phyloP scores from a whole-genome alignment of 495 filamentous ascomycete species.

The Talaromyces liani region DNA sequence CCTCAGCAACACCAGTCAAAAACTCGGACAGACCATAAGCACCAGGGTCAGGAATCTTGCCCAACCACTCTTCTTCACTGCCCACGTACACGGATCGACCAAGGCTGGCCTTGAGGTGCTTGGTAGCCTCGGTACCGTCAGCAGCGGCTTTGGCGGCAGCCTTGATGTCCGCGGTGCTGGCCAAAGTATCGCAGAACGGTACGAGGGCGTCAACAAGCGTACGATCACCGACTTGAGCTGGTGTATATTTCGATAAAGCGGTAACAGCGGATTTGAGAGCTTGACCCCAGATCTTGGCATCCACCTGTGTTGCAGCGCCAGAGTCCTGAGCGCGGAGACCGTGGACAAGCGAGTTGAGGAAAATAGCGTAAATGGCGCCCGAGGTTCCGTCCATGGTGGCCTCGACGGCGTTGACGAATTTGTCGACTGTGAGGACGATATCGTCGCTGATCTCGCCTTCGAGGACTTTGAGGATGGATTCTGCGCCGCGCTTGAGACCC shows the following conservation, averaged over 20 bases:
- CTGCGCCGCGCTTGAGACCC: slow-evolving; percentile 82
- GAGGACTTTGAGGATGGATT: slow-evolving; percentile 68
- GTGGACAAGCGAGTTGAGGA: slow-evolving; percentile 81
- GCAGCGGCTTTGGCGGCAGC: slow-evolving; percentile 68
- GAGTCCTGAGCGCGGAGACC: slow-evolving; percentile 55
- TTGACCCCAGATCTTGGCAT: slow-evolving; percentile 58
- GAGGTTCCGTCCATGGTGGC: slow-evolving; percentile 92
- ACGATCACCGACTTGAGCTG: slow-evolving; percentile 79
- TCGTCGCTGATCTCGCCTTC: slow-evolving; percentile 53
- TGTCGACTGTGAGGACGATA: slow-evolving; percentile 60
- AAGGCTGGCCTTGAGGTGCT: slow-evolving; percentile 82
- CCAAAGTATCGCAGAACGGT: slow-evolving; percentile 73
- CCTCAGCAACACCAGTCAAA: slow-evolving; percentile 64
- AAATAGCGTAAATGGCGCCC: slow-evolving; percentile 91
- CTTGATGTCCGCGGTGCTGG: slow-evolving; percentile 52
- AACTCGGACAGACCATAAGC: slow-evolving; percentile 79
- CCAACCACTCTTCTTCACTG: slow-evolving; percentile 64
- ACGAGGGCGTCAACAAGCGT: slow-evolving; percentile 86
- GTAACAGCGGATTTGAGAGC: slow-evolving; percentile 65
- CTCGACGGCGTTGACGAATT: slow-evolving; percentile 80
- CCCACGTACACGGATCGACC: slow-evolving; percentile 90
- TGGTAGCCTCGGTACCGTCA: slow-evolving; percentile 73
- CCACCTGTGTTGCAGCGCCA: slow-evolving; percentile 40
- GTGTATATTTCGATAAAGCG: slow-evolving; percentile 75
- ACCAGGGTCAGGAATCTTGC: slow-evolving; percentile 82